Base-by-base conservation (phyloP, 2,329 filamentous ascomycete genomes). In the Alternaria conjuncta region DNA sequence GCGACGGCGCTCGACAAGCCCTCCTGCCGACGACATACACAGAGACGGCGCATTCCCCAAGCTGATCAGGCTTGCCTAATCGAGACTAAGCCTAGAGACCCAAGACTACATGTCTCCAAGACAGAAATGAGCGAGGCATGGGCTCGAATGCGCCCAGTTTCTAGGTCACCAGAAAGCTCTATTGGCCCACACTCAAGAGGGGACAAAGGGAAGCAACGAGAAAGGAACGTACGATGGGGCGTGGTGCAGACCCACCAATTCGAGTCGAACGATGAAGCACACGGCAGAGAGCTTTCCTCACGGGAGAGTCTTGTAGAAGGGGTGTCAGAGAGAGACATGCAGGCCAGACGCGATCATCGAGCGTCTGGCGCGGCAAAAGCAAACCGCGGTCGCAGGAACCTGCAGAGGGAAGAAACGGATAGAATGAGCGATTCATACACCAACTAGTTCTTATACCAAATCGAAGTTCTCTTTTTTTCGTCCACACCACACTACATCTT, bases 71-170 rank as follows among this genome's bases (percentile, higher is more conserved):
- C 13, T 23, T 44, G 23, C 45, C 20, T 8, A 18, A 51, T 45
- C 41, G 53, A 54, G n/a, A 36, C 49, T 30, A 30, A 26, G 20
- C 41, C 43, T 2, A 28, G 28, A 28, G 43, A 57, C 15, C 20
- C 54, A 5, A 21, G 46, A n/a, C 55, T 50, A 9, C 15, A 55
- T 32, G 25, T 63, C 9, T 63, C 60, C 5, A 61, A 44, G 30
- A n/a, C 21, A 21, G 41, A 67, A 44, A 64, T 61, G 67, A 56
- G 65, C n/a, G 65, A 71, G 53, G 69, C 63, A 25, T 71, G 67
- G 69, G 25, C 41, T 26, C 30, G 61, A 13, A 67, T 71, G 55
- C 49, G 65, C 41, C n/a, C 60, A 15, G 63, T 64, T 15, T 60
- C 47, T 10, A 44, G 26, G 32, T 32, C 46, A 10, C 60, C 51